Evolutionary conservation across 345 rosid genomes (phyloP), one percentile per base, ranked within the genome.

Genomic region (Hypericum androsaemum): DNA sequence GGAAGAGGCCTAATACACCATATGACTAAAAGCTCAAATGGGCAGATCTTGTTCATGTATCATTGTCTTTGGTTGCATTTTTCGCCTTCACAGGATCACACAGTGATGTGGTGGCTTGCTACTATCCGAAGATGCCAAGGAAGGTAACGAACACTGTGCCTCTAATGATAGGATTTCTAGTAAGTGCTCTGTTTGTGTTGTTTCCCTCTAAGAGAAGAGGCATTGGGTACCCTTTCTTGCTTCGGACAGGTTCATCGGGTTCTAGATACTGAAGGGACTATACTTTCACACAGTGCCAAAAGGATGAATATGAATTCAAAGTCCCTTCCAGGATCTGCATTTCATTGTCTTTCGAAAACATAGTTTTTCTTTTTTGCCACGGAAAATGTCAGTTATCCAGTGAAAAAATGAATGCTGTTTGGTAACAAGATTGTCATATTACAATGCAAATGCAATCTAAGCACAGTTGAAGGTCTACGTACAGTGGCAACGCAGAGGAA

Each of bases 401-500:
- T 22, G 32, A 4, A 22, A 22, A 22, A 22, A 22, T 22, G 32
- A 22, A 22, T 22, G 32, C 1, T 22, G 2, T n/a, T 22, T 22
- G 32, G 32, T 22, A 22, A 22, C 1, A 22, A 22, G 1, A 22
- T 22, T 22, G 32, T 1, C 32, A 22, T 22, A 22, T 1, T 22
- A 22, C 32, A 22, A 22, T 22, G 32, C 32, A 22, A 4, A 22
- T 22, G 2, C 32, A 22, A 22, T 22, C 32, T 22, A 22, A 22
- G 32, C 4, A 22, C 32, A 22, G 32, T 1, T 22, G 32, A 22
- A 4, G 32, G 4, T 22, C 32, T 22, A 22, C 32, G 78, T 75
- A 73, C 98, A 90, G 37, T 85, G 95, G 61, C 98, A 92, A 8
- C 94, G 88, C 43, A 70, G 64, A 50, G 95, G 94, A 58, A 81